These are phyloP conservation scores for Ceratorhiza oryzae-sativae DNA, from an alignment of 1,284 basidiomycete genomes.

Conservation along the genomic window DNA sequence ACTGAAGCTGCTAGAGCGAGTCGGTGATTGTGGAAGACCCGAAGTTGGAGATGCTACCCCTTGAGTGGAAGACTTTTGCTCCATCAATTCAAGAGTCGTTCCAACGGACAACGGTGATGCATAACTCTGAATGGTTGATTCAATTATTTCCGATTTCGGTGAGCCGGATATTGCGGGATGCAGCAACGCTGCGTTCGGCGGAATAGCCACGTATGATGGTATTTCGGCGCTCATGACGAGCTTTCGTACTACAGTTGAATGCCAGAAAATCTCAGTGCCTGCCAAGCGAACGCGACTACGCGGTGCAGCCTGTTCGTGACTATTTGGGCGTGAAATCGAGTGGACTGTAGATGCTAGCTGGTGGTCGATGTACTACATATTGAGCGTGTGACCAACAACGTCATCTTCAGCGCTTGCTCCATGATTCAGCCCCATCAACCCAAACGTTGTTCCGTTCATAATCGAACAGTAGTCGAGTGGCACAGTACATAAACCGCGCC, in stretches of 20 bases:
- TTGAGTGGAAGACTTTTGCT: conserved; percentile 30
- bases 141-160: neutral
- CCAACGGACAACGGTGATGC: conserved; percentile 14
- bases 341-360: too few relatives aligned
- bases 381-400: too few relatives aligned
- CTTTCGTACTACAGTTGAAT: neutral
- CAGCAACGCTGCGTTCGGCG: conserved; percentile 32
- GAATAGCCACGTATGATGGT: conserved; percentile 40
- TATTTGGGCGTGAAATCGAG: too few relatives aligned
- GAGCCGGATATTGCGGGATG: neutral
- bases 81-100: conserved; percentile 28
- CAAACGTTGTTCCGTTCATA: too few relatives aligned
- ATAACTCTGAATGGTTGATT: conserved; percentile 12
- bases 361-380: too few relatives aligned
- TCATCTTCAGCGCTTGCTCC: too few relatives aligned
- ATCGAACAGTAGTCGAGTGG: too few relatives aligned
- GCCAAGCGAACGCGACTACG: neutral
- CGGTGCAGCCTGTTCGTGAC: neutral
- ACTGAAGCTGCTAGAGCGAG: conserved; percentile 26
- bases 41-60: conserved; percentile 9
- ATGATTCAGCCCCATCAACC: too few relatives aligned
- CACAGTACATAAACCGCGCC: too few relatives aligned
- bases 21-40: conserved; percentile 19
- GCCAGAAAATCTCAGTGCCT: neutral
- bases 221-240: conserved; percentile 1